phyloP scores from a whole-genome alignment of 2,329 filamentous ascomycete species.

The Dactylellina cionopaga region DNA sequence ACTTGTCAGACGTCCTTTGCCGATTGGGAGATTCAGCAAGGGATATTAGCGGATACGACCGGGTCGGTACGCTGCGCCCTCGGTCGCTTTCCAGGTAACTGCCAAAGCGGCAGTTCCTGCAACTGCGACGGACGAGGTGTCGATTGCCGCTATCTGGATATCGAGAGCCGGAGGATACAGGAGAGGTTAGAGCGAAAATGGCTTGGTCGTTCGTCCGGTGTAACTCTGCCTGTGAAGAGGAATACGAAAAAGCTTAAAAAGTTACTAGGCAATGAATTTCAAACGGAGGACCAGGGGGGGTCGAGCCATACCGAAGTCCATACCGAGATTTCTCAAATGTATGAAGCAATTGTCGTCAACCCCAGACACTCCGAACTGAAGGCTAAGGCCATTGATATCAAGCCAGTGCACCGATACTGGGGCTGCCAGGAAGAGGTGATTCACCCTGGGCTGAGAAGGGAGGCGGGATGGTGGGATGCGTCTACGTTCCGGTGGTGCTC shows the following conservation, averaged over 20 bases:
- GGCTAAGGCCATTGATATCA: background rate
- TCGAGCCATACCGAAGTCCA: background rate
- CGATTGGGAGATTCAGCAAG: background rate
- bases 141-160: slow-evolving; percentile 1
- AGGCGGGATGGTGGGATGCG: background rate
- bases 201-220: background rate
- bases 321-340: background rate
- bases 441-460: no score
- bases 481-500: slow-evolving; percentile 2
- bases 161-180: background rate
- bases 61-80: background rate
- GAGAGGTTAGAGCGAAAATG: background rate
- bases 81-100: background rate
- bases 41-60: background rate
- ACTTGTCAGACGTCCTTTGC: background rate
- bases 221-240: background rate
- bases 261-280: background rate
- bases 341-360: background rate
- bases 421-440: background rate
- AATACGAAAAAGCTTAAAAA: background rate
- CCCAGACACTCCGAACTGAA: background rate
- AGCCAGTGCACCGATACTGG: background rate
- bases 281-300: background rate
- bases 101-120: background rate
- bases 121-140: background rate